Conservation (phyloP, 2,329 filamentous ascomycete genomes). For the Aaosphaeria pasadenensis region DNA sequence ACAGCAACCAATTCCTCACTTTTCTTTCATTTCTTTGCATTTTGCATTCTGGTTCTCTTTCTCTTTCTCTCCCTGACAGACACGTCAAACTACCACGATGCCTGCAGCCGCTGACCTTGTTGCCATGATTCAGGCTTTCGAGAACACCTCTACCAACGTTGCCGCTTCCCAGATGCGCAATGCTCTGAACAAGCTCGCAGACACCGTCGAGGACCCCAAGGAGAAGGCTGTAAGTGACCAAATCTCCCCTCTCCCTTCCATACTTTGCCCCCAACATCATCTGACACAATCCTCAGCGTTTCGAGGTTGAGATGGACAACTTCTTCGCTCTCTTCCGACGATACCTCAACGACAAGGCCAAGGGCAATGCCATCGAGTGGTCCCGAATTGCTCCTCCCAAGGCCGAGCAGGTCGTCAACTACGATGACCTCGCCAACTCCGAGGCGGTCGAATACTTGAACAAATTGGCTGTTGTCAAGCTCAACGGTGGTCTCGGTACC, state of each 20-base stretch:
- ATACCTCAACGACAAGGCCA: conserved; percentile 98
- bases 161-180: conserved; percentile 99
- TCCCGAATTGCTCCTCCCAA: conserved; percentile 93
- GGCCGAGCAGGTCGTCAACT: conserved; percentile 90
- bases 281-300: conserved; percentile 57
- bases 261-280: too few species aligned
- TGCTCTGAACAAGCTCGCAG: conserved; percentile 85
- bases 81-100: too few species aligned
- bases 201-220: conserved; percentile 77
- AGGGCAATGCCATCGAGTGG: conserved; percentile 95
- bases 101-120: background rate
- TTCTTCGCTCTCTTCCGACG: conserved; percentile 98
- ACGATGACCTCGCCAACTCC: conserved; percentile 82
- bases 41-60: too few species aligned
- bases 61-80: too few species aligned
- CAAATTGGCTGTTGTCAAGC: conserved; percentile 97
- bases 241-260: background rate
- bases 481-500: conserved; percentile 98
- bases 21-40: too few species aligned
- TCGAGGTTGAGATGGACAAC: conserved; percentile 99
- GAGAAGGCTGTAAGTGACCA: conserved; percentile 67
- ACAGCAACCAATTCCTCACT: too few species aligned
- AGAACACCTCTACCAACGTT: conserved; percentile 98
- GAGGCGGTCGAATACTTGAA: conserved; percentile 92
- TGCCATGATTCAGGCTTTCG: conserved; percentile 71